phyloP scores from a whole-genome alignment of 1,139 yeast species.

The Sugiyamaella xylanicola region DNA sequence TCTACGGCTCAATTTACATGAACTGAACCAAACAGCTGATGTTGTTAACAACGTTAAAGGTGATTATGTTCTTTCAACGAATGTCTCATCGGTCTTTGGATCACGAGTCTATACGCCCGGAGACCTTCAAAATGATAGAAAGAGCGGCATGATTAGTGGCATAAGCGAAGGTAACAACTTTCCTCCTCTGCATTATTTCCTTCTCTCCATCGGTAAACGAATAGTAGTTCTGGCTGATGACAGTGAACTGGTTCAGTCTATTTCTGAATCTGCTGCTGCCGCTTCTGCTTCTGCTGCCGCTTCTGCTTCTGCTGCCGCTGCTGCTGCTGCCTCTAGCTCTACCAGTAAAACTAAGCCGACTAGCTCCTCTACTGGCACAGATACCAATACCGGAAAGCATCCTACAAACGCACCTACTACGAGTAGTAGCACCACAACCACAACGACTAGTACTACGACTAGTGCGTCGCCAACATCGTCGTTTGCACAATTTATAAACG shows the following conservation, averaged over 20 bases:
- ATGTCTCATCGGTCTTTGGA: conserved; percentile 12
- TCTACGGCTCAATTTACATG: conserved; percentile 52
- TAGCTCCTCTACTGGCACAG: not conserved
- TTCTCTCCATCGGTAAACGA: conserved; percentile 24
- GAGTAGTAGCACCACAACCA: not conserved
- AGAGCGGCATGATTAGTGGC: conserved; percentile 11
- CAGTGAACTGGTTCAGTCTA: not conserved
- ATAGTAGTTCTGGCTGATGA: conserved; percentile 12
- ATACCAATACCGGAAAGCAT: not conserved
- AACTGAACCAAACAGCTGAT: conserved; percentile 26
- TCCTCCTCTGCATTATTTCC: conserved; percentile 23
- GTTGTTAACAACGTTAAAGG: conserved; percentile 13
- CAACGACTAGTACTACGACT: not conserved
- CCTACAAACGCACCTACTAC: too few relatives aligned
- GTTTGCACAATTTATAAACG: conserved; percentile 6
- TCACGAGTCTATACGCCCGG: conserved; percentile 43
- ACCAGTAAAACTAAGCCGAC: not conserved
- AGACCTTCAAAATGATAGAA: conserved; percentile 29
- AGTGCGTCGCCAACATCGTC: conserved; percentile 9
- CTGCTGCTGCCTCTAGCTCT: not conserved
- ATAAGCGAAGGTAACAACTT: not conserved
- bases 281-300: not conserved
- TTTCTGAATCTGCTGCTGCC: not conserved
- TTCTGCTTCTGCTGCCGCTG: not conserved
- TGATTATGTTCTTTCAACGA: conserved; percentile 12